phyloP scores from a whole-genome alignment of 1,284 basidiomycete genomes.

The Cystobasidiaceae sp. region DNA sequence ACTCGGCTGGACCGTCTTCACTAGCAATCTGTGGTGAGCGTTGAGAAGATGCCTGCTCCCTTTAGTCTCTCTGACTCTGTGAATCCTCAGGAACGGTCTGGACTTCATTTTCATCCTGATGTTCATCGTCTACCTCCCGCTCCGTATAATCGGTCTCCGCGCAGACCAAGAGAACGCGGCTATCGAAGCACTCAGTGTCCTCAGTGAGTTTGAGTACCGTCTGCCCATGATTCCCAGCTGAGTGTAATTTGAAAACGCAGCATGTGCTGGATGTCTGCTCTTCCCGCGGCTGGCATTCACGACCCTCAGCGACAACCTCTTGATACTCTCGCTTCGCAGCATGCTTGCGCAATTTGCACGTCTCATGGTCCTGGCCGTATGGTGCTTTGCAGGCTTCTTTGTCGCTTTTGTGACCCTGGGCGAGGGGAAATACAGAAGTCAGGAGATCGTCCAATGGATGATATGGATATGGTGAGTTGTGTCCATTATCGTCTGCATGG shows the following conservation, averaged over 20 bases:
- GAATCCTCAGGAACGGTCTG: slow-evolving; percentile 45
- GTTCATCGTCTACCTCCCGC: slow-evolving; percentile 44
- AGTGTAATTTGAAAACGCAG: not conserved
- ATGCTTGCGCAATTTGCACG: slow-evolving; percentile 47
- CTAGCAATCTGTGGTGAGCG: slow-evolving; percentile 29
- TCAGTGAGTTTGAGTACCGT: slow-evolving; percentile 31
- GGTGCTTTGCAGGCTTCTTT: slow-evolving; percentile 33
- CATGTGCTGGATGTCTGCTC: slow-evolving; percentile 1
- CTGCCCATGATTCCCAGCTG: not conserved
- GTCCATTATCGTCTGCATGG: no score
- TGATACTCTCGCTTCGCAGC: slow-evolving; percentile 47
- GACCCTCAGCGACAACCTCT: slow-evolving; percentile 47
- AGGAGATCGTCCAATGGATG: slow-evolving; percentile 30
- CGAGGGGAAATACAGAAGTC: slow-evolving; percentile 17
- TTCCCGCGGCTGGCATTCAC: slow-evolving; percentile 45
- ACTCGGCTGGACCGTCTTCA: slow-evolving; percentile 41
- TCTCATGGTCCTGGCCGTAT: slow-evolving; percentile 44
- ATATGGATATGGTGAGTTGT: slow-evolving; percentile 26
- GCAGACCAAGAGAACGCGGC: slow-evolving; percentile 37
- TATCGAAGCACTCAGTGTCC: slow-evolving; percentile 45
- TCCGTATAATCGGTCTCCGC: slow-evolving; percentile 43
- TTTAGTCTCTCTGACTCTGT: not conserved
- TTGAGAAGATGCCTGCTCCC: slow-evolving; percentile 35
- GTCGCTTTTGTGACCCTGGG: slow-evolving; percentile 27
- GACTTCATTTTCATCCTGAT: slow-evolving; percentile 46